phyloP scores from a whole-genome alignment of 257 asterid species.

The Forsythia suspensa region DNA sequence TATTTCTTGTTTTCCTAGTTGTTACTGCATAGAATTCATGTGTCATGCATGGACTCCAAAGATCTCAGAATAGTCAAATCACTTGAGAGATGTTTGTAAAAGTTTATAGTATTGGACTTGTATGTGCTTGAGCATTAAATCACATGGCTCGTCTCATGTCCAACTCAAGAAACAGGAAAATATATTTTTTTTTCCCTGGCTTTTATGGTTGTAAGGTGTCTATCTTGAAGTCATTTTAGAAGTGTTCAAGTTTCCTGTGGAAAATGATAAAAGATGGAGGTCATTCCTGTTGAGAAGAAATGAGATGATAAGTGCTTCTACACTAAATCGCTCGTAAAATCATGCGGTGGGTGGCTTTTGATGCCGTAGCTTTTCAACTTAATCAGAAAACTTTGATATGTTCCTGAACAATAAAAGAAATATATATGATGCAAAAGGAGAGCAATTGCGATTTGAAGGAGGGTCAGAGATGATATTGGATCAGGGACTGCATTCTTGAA shows the following conservation, averaged over 20 bases:
- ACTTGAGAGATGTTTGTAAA: neutral
- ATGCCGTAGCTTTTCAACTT: neutral
- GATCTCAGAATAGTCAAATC: neutral
- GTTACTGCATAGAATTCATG: conserved; percentile 1
- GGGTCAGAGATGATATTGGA: neutral
- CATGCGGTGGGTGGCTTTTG: neutral
- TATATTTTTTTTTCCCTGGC: too few relatives aligned
- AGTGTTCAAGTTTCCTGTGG: neutral
- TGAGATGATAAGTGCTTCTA: neutral
- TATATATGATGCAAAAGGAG: neutral
- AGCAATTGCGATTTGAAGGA: neutral
- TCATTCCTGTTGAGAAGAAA: neutral
- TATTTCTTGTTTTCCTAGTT: neutral
- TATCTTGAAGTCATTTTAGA: neutral
- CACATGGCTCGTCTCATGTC: neutral
- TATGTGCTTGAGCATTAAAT: neutral
- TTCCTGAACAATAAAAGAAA: neutral
- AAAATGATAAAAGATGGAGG: neutral
- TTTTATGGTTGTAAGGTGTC: neutral
- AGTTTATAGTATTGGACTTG: neutral
- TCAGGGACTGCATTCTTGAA: neutral
- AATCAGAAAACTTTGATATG: neutral
- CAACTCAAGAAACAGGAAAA: neutral
- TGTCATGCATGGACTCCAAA: neutral
- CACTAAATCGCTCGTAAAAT: neutral